Evolutionary conservation across 2,329 filamentous ascomycete species (phyloP), one percentile per base, ranked within the genome.

Genomic region (Phialophora verrucosa): DNA sequence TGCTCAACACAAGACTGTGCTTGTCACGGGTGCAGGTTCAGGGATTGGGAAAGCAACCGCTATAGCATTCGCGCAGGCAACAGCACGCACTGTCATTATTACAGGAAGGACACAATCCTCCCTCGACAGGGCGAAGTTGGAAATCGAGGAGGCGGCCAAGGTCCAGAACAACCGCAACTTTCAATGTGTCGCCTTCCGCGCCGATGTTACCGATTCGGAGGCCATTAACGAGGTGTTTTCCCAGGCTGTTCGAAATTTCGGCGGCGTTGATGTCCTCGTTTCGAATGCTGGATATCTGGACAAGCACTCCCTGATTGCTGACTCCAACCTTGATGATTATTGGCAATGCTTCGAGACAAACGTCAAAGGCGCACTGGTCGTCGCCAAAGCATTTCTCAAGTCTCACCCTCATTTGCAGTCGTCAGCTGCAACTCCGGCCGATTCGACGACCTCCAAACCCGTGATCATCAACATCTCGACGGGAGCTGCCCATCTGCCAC

Each of bases 1-100:
- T n/a, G 60, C 60, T 44, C 23, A 62, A n/a, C 35, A 57, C 38
- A 55, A 62, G 51, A 20, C n/a, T 35, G 60, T 62, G n/a, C 38
- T 62, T 29, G 35, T 62, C n/a, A 55, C 60, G 3, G 60, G 60
- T 7, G 60, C 23, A 1, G 60, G 32, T 2, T 31, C 51, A 12
- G 60, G 60, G 17, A 65, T 65, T 55, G 63, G 63, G 8, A 61
- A 61, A 49, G 57, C 63, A 38, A 60, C 57, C 12, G 63, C 63
- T 11, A 35, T 61, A 23, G 63, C 63, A 11, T 65, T 65, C 35
- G 63, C 57, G 3, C 7, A 49, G 25, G 57, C 57, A 27, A 32
- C 14, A 27, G 63, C 56, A 47, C 27, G 44, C 3, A 38, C 31
- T 4, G 57, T 65, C 7, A 29, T 65, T 20, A 65, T 65, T 31